Evolutionary conservation across 2,329 filamentous ascomycete genomes (phyloP).

Genomic region (Raffaelea deltoideospora): DNA sequence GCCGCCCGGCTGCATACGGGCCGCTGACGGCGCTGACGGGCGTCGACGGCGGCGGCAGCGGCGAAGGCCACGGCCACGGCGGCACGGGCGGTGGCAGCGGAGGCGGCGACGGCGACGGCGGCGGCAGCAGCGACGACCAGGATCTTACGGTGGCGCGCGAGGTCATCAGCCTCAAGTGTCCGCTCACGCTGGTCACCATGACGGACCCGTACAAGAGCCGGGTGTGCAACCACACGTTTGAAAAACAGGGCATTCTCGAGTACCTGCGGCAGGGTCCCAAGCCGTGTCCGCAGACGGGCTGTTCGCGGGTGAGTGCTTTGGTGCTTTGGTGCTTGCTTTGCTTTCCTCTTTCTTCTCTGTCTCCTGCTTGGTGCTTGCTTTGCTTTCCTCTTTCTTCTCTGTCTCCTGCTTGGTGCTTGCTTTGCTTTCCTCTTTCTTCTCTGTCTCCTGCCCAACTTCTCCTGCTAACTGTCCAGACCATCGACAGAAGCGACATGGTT

Average conservation of each 20-base stretch:
- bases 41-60: constrained; percentile 8
- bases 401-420: not conserved
- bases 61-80: constrained; percentile 10
- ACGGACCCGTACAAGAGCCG: constrained; percentile 49
- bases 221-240: constrained; percentile 59
- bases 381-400: not conserved
- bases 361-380: constrained; percentile 27
- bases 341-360: constrained; percentile 28
- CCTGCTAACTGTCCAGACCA: constrained; percentile 20
- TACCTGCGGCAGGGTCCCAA: constrained; percentile 23
- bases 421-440: not conserved
- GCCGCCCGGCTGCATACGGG: constrained; percentile 18
- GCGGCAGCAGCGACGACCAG: constrained; percentile 43
- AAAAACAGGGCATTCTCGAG: constrained; percentile 46
- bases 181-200: constrained; percentile 50
- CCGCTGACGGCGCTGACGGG: constrained; percentile 10
- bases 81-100: constrained; percentile 16
- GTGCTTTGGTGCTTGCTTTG: not conserved
- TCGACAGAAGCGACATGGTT: constrained; percentile 37
- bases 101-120: constrained; percentile 43
- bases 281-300: constrained; percentile 53
- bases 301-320: constrained; percentile 32
- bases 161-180: constrained; percentile 52
- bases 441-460: constrained; percentile 1
- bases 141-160: constrained; percentile 53